phyloP scores from a whole-genome alignment of 768 basidiomycete species.

The Serendipita vermifera region DNA sequence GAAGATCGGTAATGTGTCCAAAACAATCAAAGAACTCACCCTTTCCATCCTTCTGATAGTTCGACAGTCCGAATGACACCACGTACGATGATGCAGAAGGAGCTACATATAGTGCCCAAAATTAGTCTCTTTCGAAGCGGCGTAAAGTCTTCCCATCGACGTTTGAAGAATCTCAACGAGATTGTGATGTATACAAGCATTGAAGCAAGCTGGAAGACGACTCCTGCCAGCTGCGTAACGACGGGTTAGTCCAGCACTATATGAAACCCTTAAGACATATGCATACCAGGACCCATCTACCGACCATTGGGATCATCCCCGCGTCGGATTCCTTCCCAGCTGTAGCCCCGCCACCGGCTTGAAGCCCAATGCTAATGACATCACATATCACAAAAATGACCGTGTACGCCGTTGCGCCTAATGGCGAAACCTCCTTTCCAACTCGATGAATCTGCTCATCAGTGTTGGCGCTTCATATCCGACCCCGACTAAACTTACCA shows the following conservation, averaged over 20 bases:
- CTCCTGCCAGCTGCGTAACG: background rate
- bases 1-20: background rate
- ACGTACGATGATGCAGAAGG: constrained; percentile 4
- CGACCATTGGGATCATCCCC: background rate
- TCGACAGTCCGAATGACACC: background rate
- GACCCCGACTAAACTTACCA: background rate
- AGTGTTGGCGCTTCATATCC: background rate
- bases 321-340: background rate
- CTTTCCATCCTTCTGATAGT: constrained; percentile 6
- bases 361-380: background rate
- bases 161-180: background rate
- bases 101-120: background rate
- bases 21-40: background rate
- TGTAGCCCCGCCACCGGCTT: background rate
- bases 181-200: background rate
- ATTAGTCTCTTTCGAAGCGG: background rate
- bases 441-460: background rate
- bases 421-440: background rate
- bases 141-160: background rate
- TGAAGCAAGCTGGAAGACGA: constrained; percentile 1
- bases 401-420: background rate
- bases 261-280: no score
- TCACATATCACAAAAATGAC: background rate
- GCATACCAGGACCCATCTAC: background rate
- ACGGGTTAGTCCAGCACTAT: no score